These are phyloP conservation scores for Pilasporangium apinafurcum DNA, from an alignment of 352 stramenopile genomes.

Conservation along the genomic window DNA sequence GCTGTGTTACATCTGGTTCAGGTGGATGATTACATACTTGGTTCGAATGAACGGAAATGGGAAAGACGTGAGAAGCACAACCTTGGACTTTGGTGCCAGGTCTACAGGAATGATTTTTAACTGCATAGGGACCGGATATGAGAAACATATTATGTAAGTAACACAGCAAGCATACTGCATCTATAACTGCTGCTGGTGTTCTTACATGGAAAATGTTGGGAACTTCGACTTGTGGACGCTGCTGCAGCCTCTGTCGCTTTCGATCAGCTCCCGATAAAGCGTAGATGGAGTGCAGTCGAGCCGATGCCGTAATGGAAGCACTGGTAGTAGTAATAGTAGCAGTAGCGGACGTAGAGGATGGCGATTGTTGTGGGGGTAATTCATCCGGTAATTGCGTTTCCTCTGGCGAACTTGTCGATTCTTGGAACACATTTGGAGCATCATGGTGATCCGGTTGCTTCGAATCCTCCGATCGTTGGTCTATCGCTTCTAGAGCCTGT, in stretches of 20 bases:
- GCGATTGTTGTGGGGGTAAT: no score
- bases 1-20: neutral
- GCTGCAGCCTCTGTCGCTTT: conserved; percentile 21
- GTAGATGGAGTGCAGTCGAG: conserved; percentile 13
- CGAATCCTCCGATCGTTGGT: no score
- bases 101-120: conserved; percentile 44
- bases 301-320: neutral
- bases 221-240: conserved; percentile 6
- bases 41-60: conserved; percentile 54
- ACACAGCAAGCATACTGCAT: no score
- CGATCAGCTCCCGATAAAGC: conserved; percentile 25
- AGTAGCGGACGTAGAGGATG: no score
- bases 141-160: neutral
- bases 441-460: no score
- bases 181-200: neutral
- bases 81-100: conserved; percentile 47
- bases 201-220: conserved; percentile 10
- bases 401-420: no score
- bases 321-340: conserved; percentile 9
- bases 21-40: conserved; percentile 23
- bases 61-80: conserved; percentile 52
- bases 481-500: no score
- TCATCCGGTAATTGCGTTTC: no score
- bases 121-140: conserved; percentile 8
- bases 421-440: no score